A percentile compares a stretch with the other conserved stretches of the same genome.
phyloP scores from a whole-genome alignment of 2,329 filamentous ascomycete genomes.

The Trichoderma asperellum region DNA sequence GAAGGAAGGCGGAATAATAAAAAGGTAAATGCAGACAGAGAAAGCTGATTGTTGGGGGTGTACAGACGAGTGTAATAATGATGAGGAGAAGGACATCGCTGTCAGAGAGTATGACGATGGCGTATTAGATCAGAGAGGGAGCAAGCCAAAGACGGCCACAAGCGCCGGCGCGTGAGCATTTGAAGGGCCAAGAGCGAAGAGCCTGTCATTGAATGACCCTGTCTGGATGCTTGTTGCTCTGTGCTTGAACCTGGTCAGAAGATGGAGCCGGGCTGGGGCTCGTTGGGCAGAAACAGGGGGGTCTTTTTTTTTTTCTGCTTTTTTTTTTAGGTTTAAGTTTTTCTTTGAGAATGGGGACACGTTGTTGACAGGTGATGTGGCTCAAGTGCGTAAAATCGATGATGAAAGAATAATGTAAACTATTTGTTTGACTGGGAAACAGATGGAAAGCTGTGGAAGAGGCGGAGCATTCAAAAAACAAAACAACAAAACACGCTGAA shows the following conservation, averaged over 20 bases:
- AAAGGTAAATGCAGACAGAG: neutral
- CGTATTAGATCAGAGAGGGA: neutral
- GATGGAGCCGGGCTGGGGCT: constrained; percentile 9
- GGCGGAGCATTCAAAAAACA: neutral
- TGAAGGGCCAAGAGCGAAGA: constrained; percentile 8
- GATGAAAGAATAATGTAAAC: neutral
- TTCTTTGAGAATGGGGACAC: neutral
- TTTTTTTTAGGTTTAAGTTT: too few species aligned
- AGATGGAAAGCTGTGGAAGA: neutral
- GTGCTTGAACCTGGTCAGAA: neutral
- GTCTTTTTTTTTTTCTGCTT: neutral
- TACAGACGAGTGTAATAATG: constrained; percentile 5
- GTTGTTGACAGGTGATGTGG: neutral
- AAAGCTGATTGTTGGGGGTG: neutral
- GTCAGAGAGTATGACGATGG: neutral
- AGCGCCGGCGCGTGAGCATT: constrained; percentile 20
- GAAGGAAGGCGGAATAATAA: neutral
- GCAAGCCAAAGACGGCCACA: constrained; percentile 12
- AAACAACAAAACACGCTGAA: neutral
- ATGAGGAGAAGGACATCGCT: neutral
- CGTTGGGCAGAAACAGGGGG: constrained; percentile 22
- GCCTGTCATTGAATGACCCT: neutral
- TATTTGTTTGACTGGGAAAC: neutral
- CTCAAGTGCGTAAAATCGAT: neutral
- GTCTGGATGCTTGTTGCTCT: neutral